A percentile compares a stretch with the other conserved stretches of the same genome.
Evolutionary conservation across 192 early-diverging fungal species (phyloP).

Genomic region (Gaertneriomyces semiglobifer): DNA sequence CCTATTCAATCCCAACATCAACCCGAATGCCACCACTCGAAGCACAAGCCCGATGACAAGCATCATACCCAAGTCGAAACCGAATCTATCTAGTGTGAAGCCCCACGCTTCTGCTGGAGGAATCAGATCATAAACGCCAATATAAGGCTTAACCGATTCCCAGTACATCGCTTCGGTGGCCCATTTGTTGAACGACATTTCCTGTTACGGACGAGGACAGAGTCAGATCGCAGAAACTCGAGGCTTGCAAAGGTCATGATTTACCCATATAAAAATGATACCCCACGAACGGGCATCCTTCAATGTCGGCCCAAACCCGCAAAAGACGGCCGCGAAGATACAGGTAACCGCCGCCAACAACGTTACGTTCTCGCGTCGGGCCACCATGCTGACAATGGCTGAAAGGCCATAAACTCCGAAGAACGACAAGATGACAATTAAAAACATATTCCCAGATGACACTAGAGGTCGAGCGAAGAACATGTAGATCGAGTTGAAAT

Average conservation of each 20-base stretch:
- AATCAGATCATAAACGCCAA: constrained; percentile 28
- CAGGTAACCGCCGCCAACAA: constrained; percentile 36
- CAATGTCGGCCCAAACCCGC: constrained; percentile 46
- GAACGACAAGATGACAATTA: constrained; percentile 40
- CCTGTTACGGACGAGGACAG: constrained; percentile 6
- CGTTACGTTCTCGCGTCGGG: constrained; percentile 40
- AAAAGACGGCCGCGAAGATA: constrained; percentile 49
- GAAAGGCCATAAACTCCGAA: constrained; percentile 50
- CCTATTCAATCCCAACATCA: constrained; percentile 37
- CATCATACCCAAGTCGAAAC: constrained; percentile 33
- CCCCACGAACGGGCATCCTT: constrained; percentile 34
- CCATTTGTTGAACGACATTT: constrained; percentile 47
- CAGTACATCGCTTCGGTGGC: constrained; percentile 41
- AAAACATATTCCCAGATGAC: constrained; percentile 29
- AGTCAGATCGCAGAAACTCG: too few relatives aligned
- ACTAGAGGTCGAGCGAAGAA: constrained; percentile 37
- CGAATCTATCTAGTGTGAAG: constrained; percentile 31
- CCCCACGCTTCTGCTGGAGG: constrained; percentile 25
- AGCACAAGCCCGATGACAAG: constrained; percentile 31
- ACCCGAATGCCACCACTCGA: constrained; percentile 33
- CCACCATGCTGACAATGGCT: constrained; percentile 40
- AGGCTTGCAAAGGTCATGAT: neutral
- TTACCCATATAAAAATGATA: constrained; percentile 32
- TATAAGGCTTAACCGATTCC: constrained; percentile 21
- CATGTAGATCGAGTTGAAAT: constrained; percentile 40